Evolutionary conservation across 2,329 filamentous ascomycete genomes (phyloP).

Genomic region (Cercospora sp.): DNA sequence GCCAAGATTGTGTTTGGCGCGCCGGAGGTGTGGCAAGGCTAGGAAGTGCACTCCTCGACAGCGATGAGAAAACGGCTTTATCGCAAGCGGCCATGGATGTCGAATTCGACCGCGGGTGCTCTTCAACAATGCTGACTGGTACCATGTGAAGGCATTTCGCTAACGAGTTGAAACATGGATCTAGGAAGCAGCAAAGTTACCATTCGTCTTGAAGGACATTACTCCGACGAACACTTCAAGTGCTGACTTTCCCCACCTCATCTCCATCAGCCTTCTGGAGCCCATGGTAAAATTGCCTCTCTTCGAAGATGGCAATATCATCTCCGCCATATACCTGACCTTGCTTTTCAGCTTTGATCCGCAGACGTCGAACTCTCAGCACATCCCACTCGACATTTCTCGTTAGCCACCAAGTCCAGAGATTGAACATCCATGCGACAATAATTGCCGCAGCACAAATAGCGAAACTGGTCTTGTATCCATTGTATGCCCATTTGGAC

Average conservation of each 20-base stretch:
- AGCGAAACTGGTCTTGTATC: conserved; percentile 43
- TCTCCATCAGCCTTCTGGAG: not conserved
- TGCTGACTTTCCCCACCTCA: not conserved
- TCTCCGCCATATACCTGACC: conserved; percentile 20
- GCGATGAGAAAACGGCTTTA: not conserved
- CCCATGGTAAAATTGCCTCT: conserved; percentile 1
- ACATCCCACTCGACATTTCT: conserved; percentile 46
- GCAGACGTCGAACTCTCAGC: conserved; percentile 24
- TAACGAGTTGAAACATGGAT: not conserved
- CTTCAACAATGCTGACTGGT: not conserved
- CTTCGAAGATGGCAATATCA: conserved; percentile 15
- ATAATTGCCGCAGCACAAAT: conserved; percentile 43
- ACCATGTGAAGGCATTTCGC: not conserved
- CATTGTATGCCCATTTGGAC: conserved; percentile 45
- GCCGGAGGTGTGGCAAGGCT: not conserved
- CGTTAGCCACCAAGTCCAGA: conserved; percentile 48
- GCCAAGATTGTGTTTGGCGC: conserved; percentile 17
- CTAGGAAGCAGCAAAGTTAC: not conserved
- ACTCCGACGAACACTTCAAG: not conserved
- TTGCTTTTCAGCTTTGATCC: conserved; percentile 21
- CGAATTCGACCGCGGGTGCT: not conserved
- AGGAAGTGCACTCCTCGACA: not conserved
- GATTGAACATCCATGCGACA: conserved; percentile 41
- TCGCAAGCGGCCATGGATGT: not conserved
- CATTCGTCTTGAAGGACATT: not conserved